Evolutionary conservation across 2,329 filamentous ascomycete species (phyloP), one percentile per base, ranked within the genome.

Genomic region (Aspergillus costaricaensis): DNA sequence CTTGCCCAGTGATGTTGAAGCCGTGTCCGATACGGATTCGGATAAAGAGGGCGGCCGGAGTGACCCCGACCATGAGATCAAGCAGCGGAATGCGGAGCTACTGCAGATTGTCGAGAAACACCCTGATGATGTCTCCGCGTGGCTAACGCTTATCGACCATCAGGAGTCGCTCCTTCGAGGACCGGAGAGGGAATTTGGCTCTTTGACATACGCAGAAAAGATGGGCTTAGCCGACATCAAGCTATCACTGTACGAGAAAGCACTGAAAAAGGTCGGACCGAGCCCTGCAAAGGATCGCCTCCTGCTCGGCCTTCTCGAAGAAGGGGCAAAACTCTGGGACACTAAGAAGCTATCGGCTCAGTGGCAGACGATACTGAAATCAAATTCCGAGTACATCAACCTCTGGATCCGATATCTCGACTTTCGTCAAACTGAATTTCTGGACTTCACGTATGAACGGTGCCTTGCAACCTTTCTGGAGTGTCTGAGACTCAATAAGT

Each of bases 131-230:
- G 80, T 91, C 19, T 79, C 87, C 44, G 82, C 86, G 17, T 98
- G 94, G 94, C 75, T 96, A 15, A 82, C 85, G 39, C 81, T 97
- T n/a, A 89, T 94, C 49, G 79, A 87, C 7, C 87, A 96, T 62
- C 94, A 98, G 76, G 87, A 92, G 62, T 74, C 76, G 2, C 80
- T 96, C 58, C 77, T 94, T 44, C 79, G 79, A 78, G 69, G 81
- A 71, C 44, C 69, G 5, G 63, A 62, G 36, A 65, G 66, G 14
- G 68, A 75, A 14, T 65, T 60, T 21, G 70, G 80, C 76, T 41
- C 74, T 70, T 30, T 81, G 23, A 87, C 86, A 0, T 78, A 80
- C 27, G 85, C 87, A 3, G 90, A 95, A 69, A 79, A 81, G 54
- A 84, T 83, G 62, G 89, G 89, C 63, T 85, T 91, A 57, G 88